These are phyloP conservation scores for Escovopsis sp. DNA, from an alignment of 2,329 filamentous ascomycete species.

Conservation along the genomic window DNA sequence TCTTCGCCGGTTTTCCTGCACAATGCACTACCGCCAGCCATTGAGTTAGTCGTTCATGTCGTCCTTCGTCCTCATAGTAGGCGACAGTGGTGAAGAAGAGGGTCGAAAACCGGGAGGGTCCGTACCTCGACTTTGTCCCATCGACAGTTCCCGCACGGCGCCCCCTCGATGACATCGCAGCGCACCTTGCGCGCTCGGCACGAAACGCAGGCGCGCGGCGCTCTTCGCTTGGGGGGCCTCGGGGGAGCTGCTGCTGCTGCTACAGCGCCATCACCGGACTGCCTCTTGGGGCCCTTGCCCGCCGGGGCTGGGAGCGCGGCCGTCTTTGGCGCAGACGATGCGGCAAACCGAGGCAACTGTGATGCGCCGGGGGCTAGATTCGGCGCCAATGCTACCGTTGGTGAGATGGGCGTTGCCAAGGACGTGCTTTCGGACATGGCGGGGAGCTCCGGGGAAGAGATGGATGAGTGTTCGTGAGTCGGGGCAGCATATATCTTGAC, in stretches of 20 bases:
- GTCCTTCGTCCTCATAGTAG: background rate
- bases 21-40: conserved; percentile 36
- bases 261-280: conserved; percentile 16
- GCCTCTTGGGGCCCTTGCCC: conserved; percentile 13
- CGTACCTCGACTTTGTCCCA: conserved; percentile 56
- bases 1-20: conserved; percentile 71
- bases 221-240: conserved; percentile 59
- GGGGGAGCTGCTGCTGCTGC: conserved; percentile 16
- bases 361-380: background rate
- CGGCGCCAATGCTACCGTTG: background rate
- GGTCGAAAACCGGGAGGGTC: background rate
- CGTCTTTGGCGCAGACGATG: background rate
- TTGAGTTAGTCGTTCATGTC: conserved; percentile 1
- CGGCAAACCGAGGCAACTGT: too few species aligned
- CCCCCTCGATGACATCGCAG: conserved; percentile 83
- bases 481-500: too few species aligned
- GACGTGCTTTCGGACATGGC: too few species aligned
- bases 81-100: conserved; percentile 1
- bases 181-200: conserved; percentile 83
- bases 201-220: conserved; percentile 81
- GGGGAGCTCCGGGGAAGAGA: too few species aligned
- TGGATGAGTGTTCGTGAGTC: too few species aligned
- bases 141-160: conserved; percentile 76
- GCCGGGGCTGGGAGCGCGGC: background rate
- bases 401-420: too few species aligned